Evolutionary conservation across 2,329 filamentous ascomycete species (phyloP), one percentile per base, ranked within the genome.

Genomic region (Geosmithia putterillii): DNA sequence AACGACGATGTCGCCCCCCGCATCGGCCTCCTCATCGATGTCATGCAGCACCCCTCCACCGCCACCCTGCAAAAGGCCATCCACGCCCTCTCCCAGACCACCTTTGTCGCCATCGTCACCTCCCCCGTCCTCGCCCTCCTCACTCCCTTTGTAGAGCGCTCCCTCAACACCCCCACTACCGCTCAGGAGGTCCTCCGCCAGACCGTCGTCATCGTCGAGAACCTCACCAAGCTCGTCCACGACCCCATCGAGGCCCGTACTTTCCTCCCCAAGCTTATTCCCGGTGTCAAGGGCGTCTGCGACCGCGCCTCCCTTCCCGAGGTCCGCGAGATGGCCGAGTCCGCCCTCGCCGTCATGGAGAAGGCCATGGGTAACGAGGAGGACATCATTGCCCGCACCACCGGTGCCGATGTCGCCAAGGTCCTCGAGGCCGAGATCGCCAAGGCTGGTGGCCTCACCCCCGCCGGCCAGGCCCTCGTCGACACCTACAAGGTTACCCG

Each of bases 201-300:
- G 67, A 95, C 92, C 3, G 88, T 94, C 23, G 88, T 98, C 44
- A 94, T 98, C 42, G 85, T 92, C 18, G 92, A 98, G 69, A 98
- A 98, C 67, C 71, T 98, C 69, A 98, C 92, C 47, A 96, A 95
- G 70, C 79, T 98, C 25, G 92, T 98, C 22, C 92, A 98, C 63
- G 89, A 82, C 60, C 92, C 92, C 14, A 79, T 95, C 47, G 92
- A 98, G 69, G 92, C 92, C 28, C 78, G 92, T 51, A 86, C 86
- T 44, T 98, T 98, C 73, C 67, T 98, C 59, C 92, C 92, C 42
- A 95, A 95, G 66, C 73, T 98, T 42, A 84, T 86, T 57, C 92
- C 92, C 38, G 92, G 92, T 76, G 85, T 98, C 40, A 87, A 95
- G 70, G 76, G 74, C 44, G 90, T 98, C 45, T 79, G 81, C 51